A percentile compares a stretch with the other conserved stretches of the same genome.
phyloP scores from a whole-genome alignment of 2,329 filamentous ascomycete genomes.

The Xylaria arbuscula region DNA sequence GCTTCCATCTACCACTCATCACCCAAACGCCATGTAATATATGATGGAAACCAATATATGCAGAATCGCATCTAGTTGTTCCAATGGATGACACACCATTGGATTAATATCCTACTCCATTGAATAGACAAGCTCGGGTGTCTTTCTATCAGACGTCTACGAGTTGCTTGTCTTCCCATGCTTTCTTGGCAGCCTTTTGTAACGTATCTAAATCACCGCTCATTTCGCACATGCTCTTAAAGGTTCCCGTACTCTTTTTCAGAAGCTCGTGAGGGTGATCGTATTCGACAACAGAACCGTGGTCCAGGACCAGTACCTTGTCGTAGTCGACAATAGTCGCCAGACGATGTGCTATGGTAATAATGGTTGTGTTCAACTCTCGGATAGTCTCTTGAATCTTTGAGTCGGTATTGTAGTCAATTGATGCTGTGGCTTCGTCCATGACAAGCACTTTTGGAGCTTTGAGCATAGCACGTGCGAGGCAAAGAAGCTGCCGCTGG shows the following conservation, averaged over 20 bases:
- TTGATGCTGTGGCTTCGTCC: slow-evolving; percentile 98
- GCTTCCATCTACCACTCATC: slow-evolving; percentile 4
- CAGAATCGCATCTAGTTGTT: not conserved
- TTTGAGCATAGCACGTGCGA: slow-evolving; percentile 92
- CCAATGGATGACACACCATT: not conserved
- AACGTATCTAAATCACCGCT: slow-evolving; percentile 67
- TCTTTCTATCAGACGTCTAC: slow-evolving; percentile 53
- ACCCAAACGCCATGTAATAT: slow-evolving; percentile 17
- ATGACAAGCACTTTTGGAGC: slow-evolving; percentile 94
- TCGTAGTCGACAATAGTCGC: slow-evolving; percentile 99
- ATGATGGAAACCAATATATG: slow-evolving; percentile 20
- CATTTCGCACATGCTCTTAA: slow-evolving; percentile 73
- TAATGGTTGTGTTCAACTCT: slow-evolving; percentile 91
- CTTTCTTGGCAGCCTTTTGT: slow-evolving; percentile 66
- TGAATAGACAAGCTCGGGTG: slow-evolving; percentile 6
- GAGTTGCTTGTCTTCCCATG: slow-evolving; percentile 55
- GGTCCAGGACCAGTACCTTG: slow-evolving; percentile 93
- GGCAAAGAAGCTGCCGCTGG: slow-evolving; percentile 92
- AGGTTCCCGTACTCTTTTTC: slow-evolving; percentile 72
- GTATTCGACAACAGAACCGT: slow-evolving; percentile 87
- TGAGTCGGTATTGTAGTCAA: slow-evolving; percentile 93
- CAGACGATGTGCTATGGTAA: slow-evolving; percentile 94
- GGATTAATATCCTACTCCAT: not conserved
- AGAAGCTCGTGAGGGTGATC: slow-evolving; percentile 90
- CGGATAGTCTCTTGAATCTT: slow-evolving; percentile 98